Base-by-base conservation (phyloP, 2,329 filamentous ascomycete genomes). In the Penicillium decumbens region DNA sequence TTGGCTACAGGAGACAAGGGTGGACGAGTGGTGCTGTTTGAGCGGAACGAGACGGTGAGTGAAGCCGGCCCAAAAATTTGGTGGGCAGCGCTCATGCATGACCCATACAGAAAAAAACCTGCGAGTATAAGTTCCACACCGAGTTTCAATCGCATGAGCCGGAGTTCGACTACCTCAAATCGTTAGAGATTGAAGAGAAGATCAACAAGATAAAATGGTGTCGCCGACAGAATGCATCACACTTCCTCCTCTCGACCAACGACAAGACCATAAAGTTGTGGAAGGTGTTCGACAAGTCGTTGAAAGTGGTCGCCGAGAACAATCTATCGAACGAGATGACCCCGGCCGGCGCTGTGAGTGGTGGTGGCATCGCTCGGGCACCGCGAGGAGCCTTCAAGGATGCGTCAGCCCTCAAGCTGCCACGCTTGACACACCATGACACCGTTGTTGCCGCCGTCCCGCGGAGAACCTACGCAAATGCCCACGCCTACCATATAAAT, bases 161-260 rank as follows among this genome's bases (percentile, higher is more conserved):
- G 56, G 93, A 98, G 74, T 98, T 98, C 73, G 93, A 98, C 74
- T 98, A 98, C 72, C 83, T 98, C 59, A 98, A 98, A 76, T 98
- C 93, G 29, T 81, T 98, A 63, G 93, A 98, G 75, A 98, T 98
- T 68, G 93, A 98, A 80, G 93, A 98, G 75, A 98, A 98, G 78
- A 98, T 98, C 81, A 98, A 98, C 81, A 98, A 98, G 80, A 98
- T 98, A 77, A 98, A 97, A 75, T 98, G 93, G 93, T 98, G 93
- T 73, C 85, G 88, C 68, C 86, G 93, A 74, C 92, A 97, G 75
- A 98, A 98, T 79, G 88, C 92, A 54, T 97, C 93, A 48, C 93
- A 98, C 76, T 98, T 95, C 73, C 83, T 98, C 45, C 83, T 98
- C 49, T 97, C 93, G 38, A 98, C 93, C 63, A 98, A 98, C 71